Conservation (phyloP, 2,329 filamentous ascomycete species). For the Onygenales sp. region DNA sequence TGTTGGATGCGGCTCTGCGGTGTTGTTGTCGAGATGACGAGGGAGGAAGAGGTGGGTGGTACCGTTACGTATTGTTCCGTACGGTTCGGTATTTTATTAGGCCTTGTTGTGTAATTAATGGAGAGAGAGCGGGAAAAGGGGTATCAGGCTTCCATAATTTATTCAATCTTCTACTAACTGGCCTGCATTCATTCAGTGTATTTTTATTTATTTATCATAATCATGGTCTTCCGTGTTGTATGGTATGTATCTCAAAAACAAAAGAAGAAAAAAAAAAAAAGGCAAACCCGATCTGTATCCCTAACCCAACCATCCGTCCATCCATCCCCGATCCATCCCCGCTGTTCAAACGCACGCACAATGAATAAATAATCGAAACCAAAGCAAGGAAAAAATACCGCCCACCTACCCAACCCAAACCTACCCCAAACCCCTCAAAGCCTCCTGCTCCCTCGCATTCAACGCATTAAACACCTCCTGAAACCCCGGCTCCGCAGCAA, state of each 20-base stretch:
- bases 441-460: conserved; percentile 41
- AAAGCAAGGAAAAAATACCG: too few species aligned
- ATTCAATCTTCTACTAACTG: neutral
- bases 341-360: neutral
- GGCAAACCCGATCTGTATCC: neutral
- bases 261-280: neutral
- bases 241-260: neutral
- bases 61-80: too few species aligned
- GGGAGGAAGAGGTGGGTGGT: too few species aligned
- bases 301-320: neutral
- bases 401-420: neutral
- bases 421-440: conserved; percentile 19
- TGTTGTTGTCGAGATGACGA: too few species aligned
- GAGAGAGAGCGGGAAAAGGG: too few species aligned
- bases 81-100: too few species aligned
- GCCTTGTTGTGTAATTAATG: too few species aligned
- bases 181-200: neutral
- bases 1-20: too few species aligned
- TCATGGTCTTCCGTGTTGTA: neutral
- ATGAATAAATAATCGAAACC: neutral
- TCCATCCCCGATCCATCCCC: neutral
- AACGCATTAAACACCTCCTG: conserved; percentile 46
- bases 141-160: too few species aligned
- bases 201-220: neutral
- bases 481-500: conserved; percentile 46